Evolutionary conservation across 306 rosid genomes (phyloP), one percentile per base, ranked within the genome.

Genomic region (Ammopiptanthus mongolicus): DNA sequence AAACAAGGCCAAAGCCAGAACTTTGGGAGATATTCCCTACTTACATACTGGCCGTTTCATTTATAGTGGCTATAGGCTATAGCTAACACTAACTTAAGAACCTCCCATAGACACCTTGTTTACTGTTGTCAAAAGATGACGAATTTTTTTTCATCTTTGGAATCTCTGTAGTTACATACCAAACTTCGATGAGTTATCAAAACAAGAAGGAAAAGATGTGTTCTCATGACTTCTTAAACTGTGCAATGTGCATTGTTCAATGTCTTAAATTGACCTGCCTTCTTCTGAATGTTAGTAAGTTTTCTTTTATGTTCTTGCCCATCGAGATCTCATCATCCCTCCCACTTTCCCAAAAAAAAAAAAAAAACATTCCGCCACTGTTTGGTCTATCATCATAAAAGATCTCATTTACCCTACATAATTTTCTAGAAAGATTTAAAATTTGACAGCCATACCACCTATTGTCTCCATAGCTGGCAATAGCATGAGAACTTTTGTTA

Each of bases 371-470:
- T 68, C 53, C 6, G n/a, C 51, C 10, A 29, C 51, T 44, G 50
- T 31, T 23, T 58, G 34, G 55, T 58, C 64, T 51, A 21, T 77
- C 17, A 65, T 81, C 71, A 47, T 71, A 42, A 7, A 56, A 56
- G 36, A 47, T 70, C 36, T n/a, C 12, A 6, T 64, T 19, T 10
- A 59, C 29, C 41, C 75, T 36, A 47, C 25, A 53, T 48, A 37
- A 14, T 64, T 39, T 25, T 42, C 56, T 46, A 14, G 29, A 73
- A 50, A 29, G 44, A 22, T 28, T 65, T 29, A 9, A 47, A 48
- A 39, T 5, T 57, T 28, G 19, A 58, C 37, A 59, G 28, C 51
- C 56, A 51, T 25, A 25, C 37, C 56, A 59, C 19, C 44, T 25
- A 13, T 28, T 34, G 39, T 70, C 59, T 22, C 41, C 75, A 65